Base-by-base conservation (phyloP, 73 alveolate species). In the Paramecium tetraurelia region DNA sequence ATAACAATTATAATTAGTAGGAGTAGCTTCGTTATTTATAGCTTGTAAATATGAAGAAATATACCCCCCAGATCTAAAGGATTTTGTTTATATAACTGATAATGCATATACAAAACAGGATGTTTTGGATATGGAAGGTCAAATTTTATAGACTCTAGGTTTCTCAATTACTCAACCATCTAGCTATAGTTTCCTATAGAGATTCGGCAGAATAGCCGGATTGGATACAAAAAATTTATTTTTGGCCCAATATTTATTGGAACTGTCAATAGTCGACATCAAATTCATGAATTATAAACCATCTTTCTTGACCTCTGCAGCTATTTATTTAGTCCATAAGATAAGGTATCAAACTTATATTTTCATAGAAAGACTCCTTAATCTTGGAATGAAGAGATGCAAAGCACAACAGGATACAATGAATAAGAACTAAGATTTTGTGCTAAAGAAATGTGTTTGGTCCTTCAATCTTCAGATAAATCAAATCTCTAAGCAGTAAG, bases 41-140 rank as follows among this genome's bases (percentile, higher is more conserved):
- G 96, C 98, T 22, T 93, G 96, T 16, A 95, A 95, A 53, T 96
- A 95, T 70, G 98, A 95, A 85, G 98, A 95, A 85, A 95, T 93
- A 12, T 95, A 95, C 63, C 95, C 95, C 46, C 98, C 98, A 24
- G 95, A 95, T 92, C 70, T 93, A 58, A 94, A 94, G 40, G 97
- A 95, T 69, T 95, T 93, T 83, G 93, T 92, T 14, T 93, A 95
- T 70, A 93, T 93, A 29, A 95, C 97, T 12, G 97, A 95, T 85
- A 93, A 94, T 86, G 98, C 97, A n/a, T 95, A 94, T 48, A 85
- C 93, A 4, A 95, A 93, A 71, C 58, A 77, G 41, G 96, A 95
- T 71, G 95, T 95, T 3, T 58, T 95, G 12, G 84, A 92, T 85
- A 93, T 95, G 97, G 98, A 95, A 92, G 89, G 94, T 27, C 95